Conservation (phyloP, 306 rosid genomes). For the Sechiopsis laciniata region DNA sequence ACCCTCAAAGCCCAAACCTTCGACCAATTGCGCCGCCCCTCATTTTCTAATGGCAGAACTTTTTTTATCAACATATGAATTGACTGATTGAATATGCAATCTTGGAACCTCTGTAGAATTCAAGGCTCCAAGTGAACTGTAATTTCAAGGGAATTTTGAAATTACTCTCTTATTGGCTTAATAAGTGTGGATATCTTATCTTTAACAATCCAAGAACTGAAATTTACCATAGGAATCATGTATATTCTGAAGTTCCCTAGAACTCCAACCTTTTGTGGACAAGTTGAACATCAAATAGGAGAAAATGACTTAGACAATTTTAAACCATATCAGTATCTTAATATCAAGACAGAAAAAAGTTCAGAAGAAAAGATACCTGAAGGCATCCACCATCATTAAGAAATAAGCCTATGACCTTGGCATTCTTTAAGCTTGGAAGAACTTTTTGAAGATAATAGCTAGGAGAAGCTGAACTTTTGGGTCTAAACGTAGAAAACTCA, state of each 20-base stretch:
- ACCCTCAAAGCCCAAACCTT: too few relatives aligned
- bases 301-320: background rate
- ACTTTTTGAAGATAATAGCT: constrained; percentile 64
- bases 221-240: background rate
- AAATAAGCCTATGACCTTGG: constrained; percentile 75
- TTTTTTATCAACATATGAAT: background rate
- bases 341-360: background rate
- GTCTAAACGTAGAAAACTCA: constrained; percentile 63
- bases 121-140: background rate
- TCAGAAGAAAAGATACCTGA: constrained; percentile 52
- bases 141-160: background rate
- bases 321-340: background rate
- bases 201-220: background rate
- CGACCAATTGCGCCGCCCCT: too few relatives aligned
- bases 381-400: constrained; percentile 76
- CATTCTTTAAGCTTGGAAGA: constrained; percentile 70
- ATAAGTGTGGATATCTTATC: constrained; percentile 5
- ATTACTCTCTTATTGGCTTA: background rate
- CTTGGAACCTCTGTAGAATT: background rate
- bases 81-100: background rate
- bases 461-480: constrained; percentile 63
- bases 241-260: constrained; percentile 11
- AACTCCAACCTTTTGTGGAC: background rate
- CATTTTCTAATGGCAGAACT: background rate
- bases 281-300: background rate